A percentile compares a stretch with the other conserved stretches of the same genome.
Evolutionary conservation across 2,329 filamentous ascomycete genomes (phyloP).

Genomic region (Atkinsonella hypoxylon): DNA sequence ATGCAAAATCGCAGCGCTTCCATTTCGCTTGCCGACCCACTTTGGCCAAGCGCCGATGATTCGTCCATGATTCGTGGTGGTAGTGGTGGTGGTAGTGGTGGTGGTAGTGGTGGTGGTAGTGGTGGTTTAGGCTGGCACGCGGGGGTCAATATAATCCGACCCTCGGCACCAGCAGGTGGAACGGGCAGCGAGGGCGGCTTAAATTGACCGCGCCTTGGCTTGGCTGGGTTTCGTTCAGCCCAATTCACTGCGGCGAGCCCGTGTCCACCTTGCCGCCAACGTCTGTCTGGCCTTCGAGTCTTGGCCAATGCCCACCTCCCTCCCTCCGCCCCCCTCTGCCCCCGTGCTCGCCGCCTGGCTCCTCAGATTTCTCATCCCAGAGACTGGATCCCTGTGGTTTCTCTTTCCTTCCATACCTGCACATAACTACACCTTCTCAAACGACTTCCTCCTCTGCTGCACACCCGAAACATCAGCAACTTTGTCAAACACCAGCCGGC

Average conservation of each 20-base stretch:
- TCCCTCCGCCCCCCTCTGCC: not conserved
- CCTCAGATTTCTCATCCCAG: constrained; percentile 2
- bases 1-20: not conserved
- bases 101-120: too few relatives aligned
- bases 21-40: not conserved
- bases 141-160: too few relatives aligned
- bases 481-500: not conserved
- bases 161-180: too few relatives aligned
- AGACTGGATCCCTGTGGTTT: constrained; percentile 4
- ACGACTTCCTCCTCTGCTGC: constrained; percentile 1
- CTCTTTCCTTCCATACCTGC: constrained; percentile 6
- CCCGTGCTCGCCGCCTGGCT: constrained; percentile 2
- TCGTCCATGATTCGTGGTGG: not conserved
- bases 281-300: too few relatives aligned
- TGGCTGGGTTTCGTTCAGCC: not conserved
- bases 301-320: not conserved
- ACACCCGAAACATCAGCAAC: not conserved
- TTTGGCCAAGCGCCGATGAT: not conserved
- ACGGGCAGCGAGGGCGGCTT: too few relatives aligned
- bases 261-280: not conserved
- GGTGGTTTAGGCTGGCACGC: not conserved
- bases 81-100: too few relatives aligned
- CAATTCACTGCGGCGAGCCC: not conserved
- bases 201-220: not conserved
- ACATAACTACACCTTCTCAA: constrained; percentile 1